Percentiles rank a stretch among this genome's conserved stretches.
Evolutionary conservation across 495 filamentous ascomycete species (phyloP).

Genomic region (Podospora anserina): DNA sequence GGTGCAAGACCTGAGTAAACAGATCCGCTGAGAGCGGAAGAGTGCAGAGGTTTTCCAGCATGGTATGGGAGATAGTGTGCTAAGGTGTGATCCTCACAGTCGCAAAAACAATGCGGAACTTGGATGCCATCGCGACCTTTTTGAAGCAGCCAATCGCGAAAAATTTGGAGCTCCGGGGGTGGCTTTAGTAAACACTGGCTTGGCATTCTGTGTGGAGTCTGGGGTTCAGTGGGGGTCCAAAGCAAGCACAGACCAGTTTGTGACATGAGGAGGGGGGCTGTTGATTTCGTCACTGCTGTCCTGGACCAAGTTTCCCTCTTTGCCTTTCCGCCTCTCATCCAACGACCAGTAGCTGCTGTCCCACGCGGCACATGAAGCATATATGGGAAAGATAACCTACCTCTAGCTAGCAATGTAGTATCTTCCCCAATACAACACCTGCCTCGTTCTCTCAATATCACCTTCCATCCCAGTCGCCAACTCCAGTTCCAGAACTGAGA

Average conservation of each 20-base stretch:
- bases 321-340: no score
- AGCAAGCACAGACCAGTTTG: neutral
- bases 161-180: slow-evolving; percentile 10
- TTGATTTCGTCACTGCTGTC: neutral
- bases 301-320: neutral
- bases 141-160: slow-evolving; percentile 11
- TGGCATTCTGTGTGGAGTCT: neutral
- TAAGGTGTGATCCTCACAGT: neutral
- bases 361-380: neutral
- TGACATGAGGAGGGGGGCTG: no score
- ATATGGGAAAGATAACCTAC: neutral
- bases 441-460: no score
- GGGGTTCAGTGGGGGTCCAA: neutral
- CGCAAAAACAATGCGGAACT: neutral
- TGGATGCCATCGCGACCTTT: neutral
- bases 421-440: no score
- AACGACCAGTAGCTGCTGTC: no score
- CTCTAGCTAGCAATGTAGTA: no score
- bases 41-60: slow-evolving; percentile 87
- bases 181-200: neutral
- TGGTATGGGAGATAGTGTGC: slow-evolving; percentile 17
- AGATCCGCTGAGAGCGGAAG: slow-evolving; percentile 81
- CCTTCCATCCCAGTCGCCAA: no score
- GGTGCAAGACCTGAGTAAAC: slow-evolving; percentile 85
- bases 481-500: no score